phyloP scores from a whole-genome alignment of 169 alveolate species.

The Plasmodium vivax region DNA sequence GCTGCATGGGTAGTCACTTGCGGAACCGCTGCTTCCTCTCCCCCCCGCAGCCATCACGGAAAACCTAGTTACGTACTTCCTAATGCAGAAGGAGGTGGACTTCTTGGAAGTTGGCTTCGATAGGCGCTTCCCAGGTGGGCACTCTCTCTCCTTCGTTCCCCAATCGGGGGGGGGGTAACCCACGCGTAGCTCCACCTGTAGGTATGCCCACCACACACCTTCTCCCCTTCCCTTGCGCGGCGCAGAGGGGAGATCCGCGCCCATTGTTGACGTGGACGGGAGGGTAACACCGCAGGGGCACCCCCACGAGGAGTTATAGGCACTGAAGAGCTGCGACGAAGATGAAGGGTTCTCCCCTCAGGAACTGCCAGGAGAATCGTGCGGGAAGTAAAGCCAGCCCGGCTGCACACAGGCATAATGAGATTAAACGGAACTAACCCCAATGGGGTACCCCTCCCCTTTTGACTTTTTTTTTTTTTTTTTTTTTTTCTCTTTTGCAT shows the following conservation, averaged over 20 bases:
- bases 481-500: too few relatives aligned
- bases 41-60: slow-evolving; percentile 27
- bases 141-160: background rate
- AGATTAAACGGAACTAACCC: too few relatives aligned
- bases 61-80: slow-evolving; percentile 47
- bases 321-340: background rate
- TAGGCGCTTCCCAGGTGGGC: slow-evolving; percentile 33
- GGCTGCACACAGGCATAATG: background rate
- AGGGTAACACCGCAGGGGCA: background rate
- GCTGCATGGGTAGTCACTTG: too few relatives aligned
- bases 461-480: too few relatives aligned
- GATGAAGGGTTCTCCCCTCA: background rate
- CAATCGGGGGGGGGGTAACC: background rate
- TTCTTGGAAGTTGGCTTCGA: slow-evolving; percentile 58
- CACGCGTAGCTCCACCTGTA: background rate
- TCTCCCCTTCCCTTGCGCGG: background rate
- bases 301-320: slow-evolving; percentile 17
- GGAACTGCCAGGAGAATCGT: background rate
- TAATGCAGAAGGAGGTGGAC: slow-evolving; percentile 43
- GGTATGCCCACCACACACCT: background rate
- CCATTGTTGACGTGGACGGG: background rate
- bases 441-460: background rate
- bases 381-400: too few relatives aligned
- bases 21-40: background rate
- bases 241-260: slow-evolving; percentile 37